A percentile compares a stretch with the other conserved stretches of the same genome.
Evolutionary conservation across 1,284 basidiomycete species (phyloP).

Genomic region (Microbotryomycetes sp.): DNA sequence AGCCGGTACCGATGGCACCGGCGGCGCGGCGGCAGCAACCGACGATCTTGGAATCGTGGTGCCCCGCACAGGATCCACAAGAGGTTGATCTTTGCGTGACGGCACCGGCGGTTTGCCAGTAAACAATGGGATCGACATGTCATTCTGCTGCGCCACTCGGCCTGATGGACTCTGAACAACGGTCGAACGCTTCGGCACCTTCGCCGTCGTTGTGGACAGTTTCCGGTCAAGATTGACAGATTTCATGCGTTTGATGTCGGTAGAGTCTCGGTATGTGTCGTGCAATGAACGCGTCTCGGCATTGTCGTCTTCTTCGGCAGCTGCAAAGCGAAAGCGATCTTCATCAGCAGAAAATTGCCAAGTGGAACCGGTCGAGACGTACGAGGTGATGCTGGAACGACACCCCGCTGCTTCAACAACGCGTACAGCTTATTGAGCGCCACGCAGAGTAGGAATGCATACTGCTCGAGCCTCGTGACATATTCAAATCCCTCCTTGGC

Average conservation of each 20-base stretch:
- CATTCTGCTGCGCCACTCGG: slow-evolving; percentile 63
- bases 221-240: slow-evolving; percentile 87
- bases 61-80: slow-evolving; percentile 28
- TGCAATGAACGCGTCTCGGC: slow-evolving; percentile 35
- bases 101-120: slow-evolving; percentile 29
- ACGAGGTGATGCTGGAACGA: slow-evolving; percentile 72
- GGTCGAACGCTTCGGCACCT: slow-evolving; percentile 85
- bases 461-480: slow-evolving; percentile 92
- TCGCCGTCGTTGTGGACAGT: slow-evolving; percentile 76
- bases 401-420: slow-evolving; percentile 82
- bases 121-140: slow-evolving; percentile 41
- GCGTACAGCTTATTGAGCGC: slow-evolving; percentile 86
- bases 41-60: slow-evolving; percentile 42
- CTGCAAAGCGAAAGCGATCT: slow-evolving; percentile 1
- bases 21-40: slow-evolving; percentile 4
- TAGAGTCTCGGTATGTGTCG: slow-evolving; percentile 66
- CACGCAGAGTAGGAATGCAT: slow-evolving; percentile 92
- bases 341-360: not conserved
- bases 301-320: slow-evolving; percentile 12
- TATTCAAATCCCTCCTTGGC: slow-evolving; percentile 64
- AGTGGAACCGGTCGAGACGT: slow-evolving; percentile 39
- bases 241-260: slow-evolving; percentile 90
- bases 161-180: slow-evolving; percentile 94
- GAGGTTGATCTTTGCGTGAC: slow-evolving; percentile 30
- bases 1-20: not conserved